These are phyloP conservation scores for Colletotrichum aenigma DNA, from an alignment of 2,329 filamentous ascomycete genomes.

Conservation along the genomic window DNA sequence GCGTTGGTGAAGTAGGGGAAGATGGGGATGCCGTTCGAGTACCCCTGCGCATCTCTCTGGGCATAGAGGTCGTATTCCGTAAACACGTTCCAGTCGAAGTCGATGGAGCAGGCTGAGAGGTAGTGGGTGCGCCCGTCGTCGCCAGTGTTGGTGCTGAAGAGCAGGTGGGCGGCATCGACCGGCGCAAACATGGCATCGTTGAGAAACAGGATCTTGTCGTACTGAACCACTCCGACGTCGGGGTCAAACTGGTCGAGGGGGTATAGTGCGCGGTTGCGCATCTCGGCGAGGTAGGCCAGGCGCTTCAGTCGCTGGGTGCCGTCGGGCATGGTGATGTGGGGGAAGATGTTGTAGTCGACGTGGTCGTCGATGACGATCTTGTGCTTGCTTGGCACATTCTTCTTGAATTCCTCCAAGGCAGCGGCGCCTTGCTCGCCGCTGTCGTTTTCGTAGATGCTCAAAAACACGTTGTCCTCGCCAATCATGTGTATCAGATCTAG, in stretches of 20 bases:
- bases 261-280: constrained; percentile 71
- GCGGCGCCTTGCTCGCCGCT: constrained; percentile 59
- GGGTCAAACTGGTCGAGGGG: constrained; percentile 60
- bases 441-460: constrained; percentile 78
- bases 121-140: constrained; percentile 60
- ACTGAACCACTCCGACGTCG: constrained; percentile 39
- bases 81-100: constrained; percentile 69
- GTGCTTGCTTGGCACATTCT: constrained; percentile 47
- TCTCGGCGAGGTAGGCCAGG: constrained; percentile 75
- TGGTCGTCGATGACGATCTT: constrained; percentile 65
- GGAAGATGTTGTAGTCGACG: constrained; percentile 59
- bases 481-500: constrained; percentile 67
- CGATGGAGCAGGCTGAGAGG: constrained; percentile 71
- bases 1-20: constrained; percentile 69
- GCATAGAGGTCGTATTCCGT: constrained; percentile 78
- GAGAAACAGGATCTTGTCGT: constrained; percentile 64
- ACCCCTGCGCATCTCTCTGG: constrained; percentile 69
- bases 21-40: constrained; percentile 65
- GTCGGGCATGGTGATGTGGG: constrained; percentile 64
- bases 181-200: constrained; percentile 68
- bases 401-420: constrained; percentile 58
- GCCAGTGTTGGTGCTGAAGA: constrained; percentile 66
- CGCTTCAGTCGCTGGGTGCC: constrained; percentile 70
- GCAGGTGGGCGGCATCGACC: constrained; percentile 56
- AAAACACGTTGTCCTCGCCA: constrained; percentile 69